Conservation (phyloP, 2,329 filamentous ascomycete genomes). For the Colletotrichum nymphaeae region DNA sequence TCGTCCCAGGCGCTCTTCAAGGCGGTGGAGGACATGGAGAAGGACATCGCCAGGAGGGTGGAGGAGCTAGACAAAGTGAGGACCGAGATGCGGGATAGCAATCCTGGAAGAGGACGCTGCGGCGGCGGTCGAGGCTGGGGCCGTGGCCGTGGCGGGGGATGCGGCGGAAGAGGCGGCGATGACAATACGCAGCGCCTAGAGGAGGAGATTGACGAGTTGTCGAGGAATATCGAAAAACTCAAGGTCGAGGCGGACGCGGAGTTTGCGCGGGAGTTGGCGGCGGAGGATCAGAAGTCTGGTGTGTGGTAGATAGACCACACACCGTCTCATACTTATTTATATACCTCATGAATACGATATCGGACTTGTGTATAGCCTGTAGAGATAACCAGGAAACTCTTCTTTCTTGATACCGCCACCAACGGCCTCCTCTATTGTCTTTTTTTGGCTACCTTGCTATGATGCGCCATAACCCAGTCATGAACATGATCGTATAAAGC, state of each 20-base stretch:
- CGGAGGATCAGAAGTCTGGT: constrained; percentile 36
- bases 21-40: constrained; percentile 15
- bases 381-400: neutral
- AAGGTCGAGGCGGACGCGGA: constrained; percentile 59
- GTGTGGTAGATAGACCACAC: constrained; percentile 1
- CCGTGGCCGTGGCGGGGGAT: constrained; percentile 33
- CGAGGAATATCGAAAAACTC: constrained; percentile 49
- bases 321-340: neutral
- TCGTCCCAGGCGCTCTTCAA: constrained; percentile 12
- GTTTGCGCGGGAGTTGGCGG: constrained; percentile 56
- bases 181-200: constrained; percentile 42
- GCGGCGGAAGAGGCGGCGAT: neutral
- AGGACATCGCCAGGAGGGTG: constrained; percentile 12
- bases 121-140: constrained; percentile 4
- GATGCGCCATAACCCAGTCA: constrained; percentile 20
- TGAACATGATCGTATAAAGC: constrained; percentile 6
- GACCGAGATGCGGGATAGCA: neutral
- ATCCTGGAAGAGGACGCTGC: constrained; percentile 31
- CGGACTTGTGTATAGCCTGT: neutral
- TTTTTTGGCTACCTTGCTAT: constrained; percentile 11
- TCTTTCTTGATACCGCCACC: constrained; percentile 4
- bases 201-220: constrained; percentile 52
- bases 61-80: constrained; percentile 34
- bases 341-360: neutral
- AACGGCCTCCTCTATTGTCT: constrained; percentile 9